Evolutionary conservation across 495 filamentous ascomycete genomes (phyloP).

Genomic region (Hypoxylon trugodes): DNA sequence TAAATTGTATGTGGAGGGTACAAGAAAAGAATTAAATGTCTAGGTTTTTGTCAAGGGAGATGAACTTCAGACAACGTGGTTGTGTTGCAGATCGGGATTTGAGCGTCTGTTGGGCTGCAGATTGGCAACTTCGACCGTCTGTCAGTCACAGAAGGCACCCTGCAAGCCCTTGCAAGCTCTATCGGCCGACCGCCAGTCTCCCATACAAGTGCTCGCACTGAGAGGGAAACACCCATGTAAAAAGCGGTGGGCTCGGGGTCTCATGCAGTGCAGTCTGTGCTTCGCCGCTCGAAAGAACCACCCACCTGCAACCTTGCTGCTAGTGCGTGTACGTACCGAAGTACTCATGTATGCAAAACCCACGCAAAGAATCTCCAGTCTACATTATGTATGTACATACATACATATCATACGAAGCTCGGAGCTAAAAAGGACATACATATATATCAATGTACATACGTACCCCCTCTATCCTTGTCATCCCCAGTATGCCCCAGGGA

Average conservation of each 20-base stretch:
- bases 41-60: too few relatives aligned
- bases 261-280: constrained; percentile 41
- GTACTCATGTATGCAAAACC: constrained; percentile 28
- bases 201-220: constrained; percentile 42
- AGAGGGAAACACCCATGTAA: constrained; percentile 44
- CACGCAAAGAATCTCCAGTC: background rate
- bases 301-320: too few relatives aligned
- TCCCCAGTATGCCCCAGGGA: background rate
- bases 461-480: background rate
- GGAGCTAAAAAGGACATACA: background rate
- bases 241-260: constrained; percentile 49
- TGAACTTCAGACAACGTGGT: constrained; percentile 42
- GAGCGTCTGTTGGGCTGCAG: constrained; percentile 38
- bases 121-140: constrained; percentile 24
- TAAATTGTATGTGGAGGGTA: constrained; percentile 6
- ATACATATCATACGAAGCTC: constrained; percentile 2
- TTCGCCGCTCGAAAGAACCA: constrained; percentile 36
- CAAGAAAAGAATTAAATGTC: too few relatives aligned
- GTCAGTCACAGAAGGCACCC: background rate
- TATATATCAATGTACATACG: constrained; percentile 1
- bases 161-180: constrained; percentile 10
- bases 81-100: constrained; percentile 42
- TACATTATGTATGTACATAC: constrained; percentile 2
- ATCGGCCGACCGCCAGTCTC: constrained; percentile 47
- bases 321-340: too few relatives aligned